Evolutionary conservation across 2,329 filamentous ascomycete genomes (phyloP).

Genomic region (Aspergillus texensis): DNA sequence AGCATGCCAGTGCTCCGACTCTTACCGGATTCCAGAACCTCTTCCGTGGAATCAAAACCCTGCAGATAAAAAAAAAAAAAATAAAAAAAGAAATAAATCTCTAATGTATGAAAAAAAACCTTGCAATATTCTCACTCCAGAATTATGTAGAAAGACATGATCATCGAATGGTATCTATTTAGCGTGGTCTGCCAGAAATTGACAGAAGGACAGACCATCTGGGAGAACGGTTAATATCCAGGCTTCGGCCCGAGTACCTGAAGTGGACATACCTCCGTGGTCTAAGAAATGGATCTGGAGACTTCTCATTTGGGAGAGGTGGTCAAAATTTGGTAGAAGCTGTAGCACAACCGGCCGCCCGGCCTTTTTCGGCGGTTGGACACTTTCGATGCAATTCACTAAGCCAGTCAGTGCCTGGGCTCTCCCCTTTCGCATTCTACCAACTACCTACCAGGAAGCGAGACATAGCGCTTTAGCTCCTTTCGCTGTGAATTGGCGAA

Average conservation of each 20-base stretch:
- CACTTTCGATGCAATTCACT: constrained; percentile 44
- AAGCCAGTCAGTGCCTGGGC: neutral
- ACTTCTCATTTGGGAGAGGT: constrained; percentile 42
- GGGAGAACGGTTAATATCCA: neutral
- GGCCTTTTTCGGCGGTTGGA: constrained; percentile 43
- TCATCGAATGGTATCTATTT: constrained; percentile 6
- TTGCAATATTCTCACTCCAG: neutral
- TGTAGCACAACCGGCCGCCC: constrained; percentile 41
- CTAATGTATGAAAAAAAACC: neutral
- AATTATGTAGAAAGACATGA: neutral
- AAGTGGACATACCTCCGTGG: constrained; percentile 34
- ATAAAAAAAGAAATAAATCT: neutral
- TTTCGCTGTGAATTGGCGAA: constrained; percentile 48
- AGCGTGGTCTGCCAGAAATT: constrained; percentile 28
- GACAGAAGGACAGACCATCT: constrained; percentile 37
- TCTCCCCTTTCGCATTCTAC: neutral
- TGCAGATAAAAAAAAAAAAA: no score
- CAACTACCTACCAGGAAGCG: constrained; percentile 37
- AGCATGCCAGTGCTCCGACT: neutral
- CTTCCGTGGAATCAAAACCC: neutral
- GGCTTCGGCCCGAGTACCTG: neutral
- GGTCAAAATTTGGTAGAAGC: constrained; percentile 44
- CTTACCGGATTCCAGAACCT: neutral
- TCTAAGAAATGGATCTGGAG: constrained; percentile 44
- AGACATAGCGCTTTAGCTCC: constrained; percentile 45